Conservation (phyloP, 345 rosid genomes). For the Syzygium aromaticum region DNA sequence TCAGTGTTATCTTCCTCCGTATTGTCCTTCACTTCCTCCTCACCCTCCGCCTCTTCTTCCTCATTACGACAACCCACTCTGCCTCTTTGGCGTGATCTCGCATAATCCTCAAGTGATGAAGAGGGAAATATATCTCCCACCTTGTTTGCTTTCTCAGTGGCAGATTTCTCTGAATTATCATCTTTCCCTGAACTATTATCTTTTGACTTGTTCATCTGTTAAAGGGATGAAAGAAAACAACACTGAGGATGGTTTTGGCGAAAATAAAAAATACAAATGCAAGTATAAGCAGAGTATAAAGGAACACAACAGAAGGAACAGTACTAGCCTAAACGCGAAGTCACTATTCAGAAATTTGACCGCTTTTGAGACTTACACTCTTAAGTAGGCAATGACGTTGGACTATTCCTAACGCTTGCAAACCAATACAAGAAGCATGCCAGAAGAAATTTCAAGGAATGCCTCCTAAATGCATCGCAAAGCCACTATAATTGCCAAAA, state of each 20-base stretch:
- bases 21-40: constrained; percentile 7
- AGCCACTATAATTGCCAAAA: background rate
- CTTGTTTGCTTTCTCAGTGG: constrained; percentile 41
- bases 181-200: constrained; percentile 36
- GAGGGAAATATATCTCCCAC: constrained; percentile 75
- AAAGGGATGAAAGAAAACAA: constrained; percentile 3
- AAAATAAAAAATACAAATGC: background rate
- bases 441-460: background rate
- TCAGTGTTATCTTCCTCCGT: constrained; percentile 17
- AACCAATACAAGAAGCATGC: background rate
- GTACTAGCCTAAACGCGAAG: background rate
- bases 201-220: constrained; percentile 60
- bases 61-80: background rate
- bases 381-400: background rate
- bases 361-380: background rate
- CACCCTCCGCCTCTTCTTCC: constrained; percentile 10
- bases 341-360: background rate
- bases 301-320: background rate
- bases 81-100: constrained; percentile 17
- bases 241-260: background rate
- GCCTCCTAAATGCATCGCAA: background rate
- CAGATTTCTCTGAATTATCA: constrained; percentile 23
- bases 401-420: background rate
- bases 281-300: background rate
- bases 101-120: constrained; percentile 66